These are phyloP conservation scores for Sporothrix mexicana DNA, from an alignment of 2,329 filamentous ascomycete genomes.

Conservation along the genomic window DNA sequence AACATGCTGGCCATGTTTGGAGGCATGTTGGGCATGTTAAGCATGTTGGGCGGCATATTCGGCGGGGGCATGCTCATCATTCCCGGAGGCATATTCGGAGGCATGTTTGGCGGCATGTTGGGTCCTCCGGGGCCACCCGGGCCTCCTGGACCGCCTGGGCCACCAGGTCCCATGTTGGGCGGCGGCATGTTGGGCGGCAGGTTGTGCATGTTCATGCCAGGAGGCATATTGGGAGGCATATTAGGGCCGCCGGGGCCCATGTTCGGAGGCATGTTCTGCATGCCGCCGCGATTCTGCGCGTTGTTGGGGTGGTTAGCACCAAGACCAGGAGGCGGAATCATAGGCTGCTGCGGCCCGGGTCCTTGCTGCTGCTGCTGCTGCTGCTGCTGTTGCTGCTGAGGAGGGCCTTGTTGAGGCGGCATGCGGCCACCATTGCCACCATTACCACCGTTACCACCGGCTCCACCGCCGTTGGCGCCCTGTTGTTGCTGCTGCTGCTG, in stretches of 20 bases:
- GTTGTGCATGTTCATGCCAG: slow-evolving; percentile 47
- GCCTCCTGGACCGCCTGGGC: too few species aligned
- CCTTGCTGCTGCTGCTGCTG: slow-evolving; percentile 49
- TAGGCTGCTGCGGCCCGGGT: slow-evolving; percentile 50
- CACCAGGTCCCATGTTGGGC: too few species aligned
- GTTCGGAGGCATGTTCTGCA: slow-evolving; percentile 46
- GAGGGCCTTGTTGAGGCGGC: slow-evolving; percentile 42
- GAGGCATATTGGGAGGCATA: slow-evolving; percentile 17
- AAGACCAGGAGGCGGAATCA: slow-evolving; percentile 65
- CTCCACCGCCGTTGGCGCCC: slow-evolving; percentile 45
- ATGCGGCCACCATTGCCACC: slow-evolving; percentile 52
- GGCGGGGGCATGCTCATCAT: slow-evolving; percentile 34
- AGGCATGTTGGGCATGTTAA: slow-evolving; percentile 32
- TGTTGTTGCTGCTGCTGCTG: slow-evolving; percentile 43
- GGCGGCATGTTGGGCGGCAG: slow-evolving; percentile 33
- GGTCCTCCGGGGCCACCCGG: neutral
- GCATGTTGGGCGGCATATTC: slow-evolving; percentile 33
- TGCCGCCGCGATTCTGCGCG: slow-evolving; percentile 53
- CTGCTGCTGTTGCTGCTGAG: slow-evolving; percentile 40
- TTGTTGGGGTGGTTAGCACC: slow-evolving; percentile 45
- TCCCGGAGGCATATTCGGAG: slow-evolving; percentile 33
- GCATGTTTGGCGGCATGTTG: slow-evolving; percentile 31
- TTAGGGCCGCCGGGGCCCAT: slow-evolving; percentile 3
- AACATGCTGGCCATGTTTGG: slow-evolving; percentile 45
- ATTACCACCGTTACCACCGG: slow-evolving; percentile 47